Evolutionary conservation across 1,284 basidiomycete genomes (phyloP).

Genomic region (Ustilago bromivora): DNA sequence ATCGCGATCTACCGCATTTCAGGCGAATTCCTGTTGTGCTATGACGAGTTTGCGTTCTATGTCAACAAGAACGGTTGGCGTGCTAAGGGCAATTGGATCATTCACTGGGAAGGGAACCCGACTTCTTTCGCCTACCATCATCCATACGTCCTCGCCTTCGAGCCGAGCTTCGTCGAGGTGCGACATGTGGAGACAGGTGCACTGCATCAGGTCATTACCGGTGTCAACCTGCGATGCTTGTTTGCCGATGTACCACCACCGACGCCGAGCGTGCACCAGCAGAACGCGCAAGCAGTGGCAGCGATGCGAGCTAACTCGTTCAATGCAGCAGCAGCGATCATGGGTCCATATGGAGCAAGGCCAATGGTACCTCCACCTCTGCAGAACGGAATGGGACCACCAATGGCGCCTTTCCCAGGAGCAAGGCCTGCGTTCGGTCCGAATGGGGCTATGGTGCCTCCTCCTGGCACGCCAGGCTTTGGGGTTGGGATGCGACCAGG

Average conservation of each 20-base stretch:
- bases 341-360: slow-evolving; percentile 29
- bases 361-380: slow-evolving; percentile 23
- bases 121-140: slow-evolving; percentile 95
- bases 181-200: slow-evolving; percentile 92
- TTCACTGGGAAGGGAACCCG: slow-evolving; percentile 95
- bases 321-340: slow-evolving; percentile 46
- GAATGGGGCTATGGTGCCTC: slow-evolving; percentile 34
- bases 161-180: slow-evolving; percentile 95
- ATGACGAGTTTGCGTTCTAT: slow-evolving; percentile 99
- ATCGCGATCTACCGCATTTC: slow-evolving; percentile 97
- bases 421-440: slow-evolving; percentile 41
- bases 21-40: slow-evolving; percentile 96
- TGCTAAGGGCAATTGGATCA: slow-evolving; percentile 89
- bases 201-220: slow-evolving; percentile 92
- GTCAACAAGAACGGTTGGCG: slow-evolving; percentile 97
- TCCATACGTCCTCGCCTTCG: slow-evolving; percentile 96
- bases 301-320: slow-evolving; percentile 50
- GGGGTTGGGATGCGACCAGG: slow-evolving; percentile 24
- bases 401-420: slow-evolving; percentile 34
- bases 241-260: slow-evolving; percentile 95
- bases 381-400: slow-evolving; percentile 40
- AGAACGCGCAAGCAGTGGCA: slow-evolving; percentile 44
- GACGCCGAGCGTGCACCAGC: slow-evolving; percentile 49
- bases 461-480: slow-evolving; percentile 31
- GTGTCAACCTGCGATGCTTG: slow-evolving; percentile 75